Conservation (phyloP, 495 filamentous ascomycete species). For the Terfezia claveryi region DNA sequence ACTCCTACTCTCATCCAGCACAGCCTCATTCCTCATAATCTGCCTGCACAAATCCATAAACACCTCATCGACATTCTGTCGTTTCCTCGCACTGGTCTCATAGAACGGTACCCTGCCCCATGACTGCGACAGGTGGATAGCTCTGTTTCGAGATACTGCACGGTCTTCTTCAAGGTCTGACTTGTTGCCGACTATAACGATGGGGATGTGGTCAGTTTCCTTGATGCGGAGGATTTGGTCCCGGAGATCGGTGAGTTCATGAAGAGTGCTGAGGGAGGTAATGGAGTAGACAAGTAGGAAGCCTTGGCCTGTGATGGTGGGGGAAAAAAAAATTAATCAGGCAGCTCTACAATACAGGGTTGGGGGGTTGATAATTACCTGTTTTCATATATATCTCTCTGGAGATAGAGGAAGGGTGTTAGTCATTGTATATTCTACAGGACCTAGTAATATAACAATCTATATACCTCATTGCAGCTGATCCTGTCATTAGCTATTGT, state of each 20-base stretch:
- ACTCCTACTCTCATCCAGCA: constrained; percentile 16
- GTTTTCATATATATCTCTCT: constrained; percentile 93
- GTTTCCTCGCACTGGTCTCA: constrained; percentile 66
- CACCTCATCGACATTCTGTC: constrained; percentile 78
- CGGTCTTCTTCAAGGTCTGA: constrained; percentile 86
- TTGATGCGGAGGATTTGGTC: constrained; percentile 97
- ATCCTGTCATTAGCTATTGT: constrained; percentile 9
- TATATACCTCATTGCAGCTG: constrained; percentile 49
- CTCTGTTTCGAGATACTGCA: constrained; percentile 55
- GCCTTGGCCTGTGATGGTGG: constrained; percentile 45
- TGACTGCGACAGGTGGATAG: constrained; percentile 64
- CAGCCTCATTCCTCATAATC: constrained; percentile 44
- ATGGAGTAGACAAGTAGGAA: constrained; percentile 97
- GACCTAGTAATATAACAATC: constrained; percentile 1
- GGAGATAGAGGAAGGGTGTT: background rate
- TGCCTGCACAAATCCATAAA: constrained; percentile 85
- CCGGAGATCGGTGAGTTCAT: constrained; percentile 67
- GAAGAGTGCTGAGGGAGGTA: constrained; percentile 63
- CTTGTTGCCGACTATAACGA: constrained; percentile 96
- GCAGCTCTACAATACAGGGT: constrained; percentile 3
- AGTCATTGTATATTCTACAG: too few species aligned
- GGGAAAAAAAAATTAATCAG: background rate
- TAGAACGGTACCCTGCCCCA: constrained; percentile 91
- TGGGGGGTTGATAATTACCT: constrained; percentile 9
- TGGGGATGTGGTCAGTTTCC: constrained; percentile 72